Percentiles rank a stretch among this genome's conserved stretches.
Conservation (phyloP, 1,139 yeast species). For the Neolecta irregularis region DNA sequence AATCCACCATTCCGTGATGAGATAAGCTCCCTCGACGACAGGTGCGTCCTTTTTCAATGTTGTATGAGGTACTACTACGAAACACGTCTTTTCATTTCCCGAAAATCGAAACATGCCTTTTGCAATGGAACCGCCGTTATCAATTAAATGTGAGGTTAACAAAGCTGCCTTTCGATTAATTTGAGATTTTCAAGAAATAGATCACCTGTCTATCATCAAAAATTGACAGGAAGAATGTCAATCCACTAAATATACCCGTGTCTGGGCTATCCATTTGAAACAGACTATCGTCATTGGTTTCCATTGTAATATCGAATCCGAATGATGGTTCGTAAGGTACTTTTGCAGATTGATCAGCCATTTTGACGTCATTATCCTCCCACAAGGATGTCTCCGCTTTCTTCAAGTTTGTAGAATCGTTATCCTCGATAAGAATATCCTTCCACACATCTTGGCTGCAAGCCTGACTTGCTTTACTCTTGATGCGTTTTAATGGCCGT, state of each 20-base stretch:
- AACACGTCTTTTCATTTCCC: too few species aligned
- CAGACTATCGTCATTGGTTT: neutral
- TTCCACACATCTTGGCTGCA: constrained; percentile 1
- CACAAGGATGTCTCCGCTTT: too few species aligned
- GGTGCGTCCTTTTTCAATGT: too few species aligned
- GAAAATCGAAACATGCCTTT: too few species aligned
- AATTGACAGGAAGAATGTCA: constrained; percentile 1
- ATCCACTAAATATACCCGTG: constrained; percentile 2
- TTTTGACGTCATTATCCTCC: too few species aligned
- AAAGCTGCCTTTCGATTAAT: constrained; percentile 2
- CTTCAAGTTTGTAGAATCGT: too few species aligned
- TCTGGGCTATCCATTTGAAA: neutral
- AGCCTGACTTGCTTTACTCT: neutral
- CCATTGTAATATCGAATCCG: neutral
- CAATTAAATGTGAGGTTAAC: too few species aligned
- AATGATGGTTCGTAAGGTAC: too few species aligned
- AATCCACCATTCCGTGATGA: constrained; percentile 5
- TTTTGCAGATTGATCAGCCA: too few species aligned
- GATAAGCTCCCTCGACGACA: neutral
- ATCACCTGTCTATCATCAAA: constrained; percentile 2
- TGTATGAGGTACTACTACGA: too few species aligned
- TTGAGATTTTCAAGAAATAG: neutral
- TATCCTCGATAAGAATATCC: constrained; percentile 1
- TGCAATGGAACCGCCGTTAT: too few species aligned
- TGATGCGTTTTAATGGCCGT: neutral